Percentiles rank a stretch among this genome's conserved stretches.
phyloP scores from a whole-genome alignment of 2,329 filamentous ascomycete genomes.

The Botrytis aclada region DNA sequence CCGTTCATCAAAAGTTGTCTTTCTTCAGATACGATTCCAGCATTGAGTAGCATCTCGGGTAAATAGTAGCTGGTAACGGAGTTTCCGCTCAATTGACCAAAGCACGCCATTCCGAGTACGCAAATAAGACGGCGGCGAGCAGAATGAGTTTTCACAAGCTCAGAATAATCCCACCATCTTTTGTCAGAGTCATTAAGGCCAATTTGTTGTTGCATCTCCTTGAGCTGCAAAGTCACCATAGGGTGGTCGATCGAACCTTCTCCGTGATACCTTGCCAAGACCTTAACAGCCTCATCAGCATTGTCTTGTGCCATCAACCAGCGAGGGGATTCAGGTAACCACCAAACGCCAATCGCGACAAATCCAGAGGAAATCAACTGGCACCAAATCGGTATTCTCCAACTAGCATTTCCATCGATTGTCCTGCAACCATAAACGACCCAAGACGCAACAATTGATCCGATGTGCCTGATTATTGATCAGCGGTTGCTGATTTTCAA shows the following conservation, averaged over 20 bases:
- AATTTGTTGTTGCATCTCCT: constrained; percentile 34
- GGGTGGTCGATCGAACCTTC: constrained; percentile 38
- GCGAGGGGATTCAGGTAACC: constrained; percentile 55
- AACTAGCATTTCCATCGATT: constrained; percentile 26
- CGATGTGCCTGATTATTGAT: constrained; percentile 29
- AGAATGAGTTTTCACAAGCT: constrained; percentile 32
- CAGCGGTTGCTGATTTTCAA: neutral
- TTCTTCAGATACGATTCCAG: constrained; percentile 39
- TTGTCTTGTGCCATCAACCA: constrained; percentile 56
- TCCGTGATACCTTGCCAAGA: constrained; percentile 57
- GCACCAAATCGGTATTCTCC: constrained; percentile 39
- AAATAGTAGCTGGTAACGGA: constrained; percentile 30
- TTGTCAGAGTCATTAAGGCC: constrained; percentile 34
- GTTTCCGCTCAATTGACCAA: constrained; percentile 40
- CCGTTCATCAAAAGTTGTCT: constrained; percentile 45
- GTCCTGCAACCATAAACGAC: constrained; percentile 21
- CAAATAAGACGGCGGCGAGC: constrained; percentile 34
- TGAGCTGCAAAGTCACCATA: constrained; percentile 34
- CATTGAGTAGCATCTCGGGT: constrained; percentile 28
- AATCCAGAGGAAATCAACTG: constrained; percentile 32
- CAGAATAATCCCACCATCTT: constrained; percentile 36
- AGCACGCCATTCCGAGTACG: constrained; percentile 36
- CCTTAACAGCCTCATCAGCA: constrained; percentile 52
- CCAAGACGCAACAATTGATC: constrained; percentile 34
- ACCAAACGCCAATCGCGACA: constrained; percentile 41